Evolutionary conservation across 495 filamentous ascomycete genomes (phyloP), one percentile per base, ranked within the genome.

Genomic region (Penicillium pancosmium): DNA sequence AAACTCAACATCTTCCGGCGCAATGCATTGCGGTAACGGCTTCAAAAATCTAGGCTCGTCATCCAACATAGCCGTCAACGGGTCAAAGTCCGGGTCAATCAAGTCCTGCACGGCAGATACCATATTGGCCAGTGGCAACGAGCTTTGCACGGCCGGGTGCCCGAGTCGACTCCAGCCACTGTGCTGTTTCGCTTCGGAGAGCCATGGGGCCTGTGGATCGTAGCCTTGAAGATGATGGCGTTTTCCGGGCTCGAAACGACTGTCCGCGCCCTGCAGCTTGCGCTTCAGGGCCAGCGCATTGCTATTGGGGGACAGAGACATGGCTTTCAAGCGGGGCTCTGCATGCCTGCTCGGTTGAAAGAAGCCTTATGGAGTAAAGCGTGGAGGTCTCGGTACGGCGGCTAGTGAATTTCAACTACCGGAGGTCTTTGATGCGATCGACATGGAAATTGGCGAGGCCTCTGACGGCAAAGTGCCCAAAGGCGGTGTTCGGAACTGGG

Each of bases 1-100:
- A 64, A 90, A 92, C 38, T 84, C 79, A 46, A 92, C 69, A 69
- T 94, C 91, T 55, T 91, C 89, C 4, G 81, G 74, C 0, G 82
- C 78, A 52, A 92, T 86, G 35, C 82, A 80, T 46, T 65, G 50
- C 0, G 75, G 73, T 1, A 78, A 50, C 1, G 75, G 70, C 50
- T 78, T 78, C 16, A 78, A 77, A 70, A 90, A 95, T 8, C 67
- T 71, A 25, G 77, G 74, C 60, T 80, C 73, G 1, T 74, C 73
- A 35, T 78, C 72, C 57, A 77, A 54, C 15, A 78, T 72, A 19
- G 73, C 77, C 25, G 73, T 72, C n/a, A 76, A 49, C n/a, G 77
- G 74, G 64, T 76, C 72, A 51, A 78, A 78, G 41, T 78, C 73
- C 0, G 77, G 77, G 41, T 79, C 75, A 40, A 79, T 72, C 44